Percentiles rank a stretch among this genome's conserved stretches.
These are phyloP conservation scores for Metschnikowia anglica DNA, from an alignment of 805 yeast genomes.

Conservation along the genomic window DNA sequence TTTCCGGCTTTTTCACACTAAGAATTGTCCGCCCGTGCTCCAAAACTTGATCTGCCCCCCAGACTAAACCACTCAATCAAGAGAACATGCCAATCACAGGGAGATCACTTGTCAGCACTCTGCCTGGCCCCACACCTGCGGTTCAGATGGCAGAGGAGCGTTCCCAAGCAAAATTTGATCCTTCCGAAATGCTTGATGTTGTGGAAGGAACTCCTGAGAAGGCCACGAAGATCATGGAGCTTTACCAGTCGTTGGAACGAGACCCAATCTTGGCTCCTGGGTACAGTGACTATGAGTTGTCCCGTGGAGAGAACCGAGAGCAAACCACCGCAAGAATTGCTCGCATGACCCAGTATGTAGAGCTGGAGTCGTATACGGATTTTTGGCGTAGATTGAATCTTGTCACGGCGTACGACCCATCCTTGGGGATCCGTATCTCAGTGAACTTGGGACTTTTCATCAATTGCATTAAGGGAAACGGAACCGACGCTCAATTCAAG, in stretches of 20 bases:
- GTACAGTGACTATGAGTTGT: slow-evolving; percentile 34
- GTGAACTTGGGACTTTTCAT: slow-evolving; percentile 42
- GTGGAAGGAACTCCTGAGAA: slow-evolving; percentile 42
- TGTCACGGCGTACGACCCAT: slow-evolving; percentile 39
- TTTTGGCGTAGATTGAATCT: slow-evolving; percentile 38
- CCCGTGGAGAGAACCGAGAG: slow-evolving; percentile 31
- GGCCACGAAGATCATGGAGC: slow-evolving; percentile 28
- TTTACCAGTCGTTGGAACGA: slow-evolving; percentile 38
- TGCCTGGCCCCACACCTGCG: slow-evolving; percentile 36
- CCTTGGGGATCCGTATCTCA: slow-evolving; percentile 37
- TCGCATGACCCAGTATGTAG: slow-evolving; percentile 37
- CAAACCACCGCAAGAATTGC: slow-evolving; percentile 36
- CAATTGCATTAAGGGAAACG: slow-evolving; percentile 42
- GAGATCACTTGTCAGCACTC: slow-evolving; percentile 24
- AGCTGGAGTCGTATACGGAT: slow-evolving; percentile 30
- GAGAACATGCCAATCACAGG: slow-evolving; percentile 21
- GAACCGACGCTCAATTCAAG: slow-evolving; percentile 38
- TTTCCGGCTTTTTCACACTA: too few species aligned
- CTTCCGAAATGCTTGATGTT: slow-evolving; percentile 40
- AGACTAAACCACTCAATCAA: neutral
- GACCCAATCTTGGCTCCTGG: slow-evolving; percentile 37
- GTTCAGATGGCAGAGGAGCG: slow-evolving; percentile 34
- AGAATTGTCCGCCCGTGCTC: too few species aligned
- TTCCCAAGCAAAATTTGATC: slow-evolving; percentile 31
- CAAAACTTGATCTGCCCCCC: too few species aligned